Evolutionary conservation across 2,329 filamentous ascomycete species (phyloP).

Genomic region (Chaetoscypha palmicola): DNA sequence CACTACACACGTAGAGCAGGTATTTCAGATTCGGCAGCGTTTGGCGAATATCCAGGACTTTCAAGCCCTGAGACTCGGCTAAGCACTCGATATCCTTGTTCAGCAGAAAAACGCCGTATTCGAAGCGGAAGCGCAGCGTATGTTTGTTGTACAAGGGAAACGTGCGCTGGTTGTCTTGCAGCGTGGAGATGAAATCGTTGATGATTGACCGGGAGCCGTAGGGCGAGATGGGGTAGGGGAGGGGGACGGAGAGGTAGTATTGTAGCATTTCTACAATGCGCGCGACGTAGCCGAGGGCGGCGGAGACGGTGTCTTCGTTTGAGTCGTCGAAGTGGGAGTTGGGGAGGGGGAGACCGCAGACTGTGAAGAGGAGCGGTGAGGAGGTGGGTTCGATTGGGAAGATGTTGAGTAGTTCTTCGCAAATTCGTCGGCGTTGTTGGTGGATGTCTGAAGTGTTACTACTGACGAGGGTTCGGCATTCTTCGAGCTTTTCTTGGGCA

Average conservation of each 20-base stretch:
- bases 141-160: slow-evolving; percentile 77
- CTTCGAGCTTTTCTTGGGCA: slow-evolving; percentile 50
- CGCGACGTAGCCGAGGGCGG: slow-evolving; percentile 73
- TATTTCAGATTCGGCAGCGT: slow-evolving; percentile 93
- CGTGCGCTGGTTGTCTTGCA: slow-evolving; percentile 42
- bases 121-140: slow-evolving; percentile 79
- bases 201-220: slow-evolving; percentile 58
- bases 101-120: slow-evolving; percentile 92
- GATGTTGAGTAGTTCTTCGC: slow-evolving; percentile 70
- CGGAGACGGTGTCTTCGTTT: slow-evolving; percentile 66
- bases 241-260: slow-evolving; percentile 69
- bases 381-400: slow-evolving; percentile 69
- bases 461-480: slow-evolving; percentile 48
- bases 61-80: slow-evolving; percentile 60
- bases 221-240: slow-evolving; percentile 73
- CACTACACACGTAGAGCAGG: slow-evolving; percentile 79
- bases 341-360: slow-evolving; percentile 69
- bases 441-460: slow-evolving; percentile 59
- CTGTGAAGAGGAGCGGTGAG: slow-evolving; percentile 71
- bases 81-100: slow-evolving; percentile 86
- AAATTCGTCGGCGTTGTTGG: slow-evolving; percentile 82
- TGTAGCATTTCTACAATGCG: slow-evolving; percentile 70
- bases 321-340: slow-evolving; percentile 70
- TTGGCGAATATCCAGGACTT: slow-evolving; percentile 82
- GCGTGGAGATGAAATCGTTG: slow-evolving; percentile 34